phyloP scores from a whole-genome alignment of 83 land plant genomes.

The Picea engelmannii region DNA sequence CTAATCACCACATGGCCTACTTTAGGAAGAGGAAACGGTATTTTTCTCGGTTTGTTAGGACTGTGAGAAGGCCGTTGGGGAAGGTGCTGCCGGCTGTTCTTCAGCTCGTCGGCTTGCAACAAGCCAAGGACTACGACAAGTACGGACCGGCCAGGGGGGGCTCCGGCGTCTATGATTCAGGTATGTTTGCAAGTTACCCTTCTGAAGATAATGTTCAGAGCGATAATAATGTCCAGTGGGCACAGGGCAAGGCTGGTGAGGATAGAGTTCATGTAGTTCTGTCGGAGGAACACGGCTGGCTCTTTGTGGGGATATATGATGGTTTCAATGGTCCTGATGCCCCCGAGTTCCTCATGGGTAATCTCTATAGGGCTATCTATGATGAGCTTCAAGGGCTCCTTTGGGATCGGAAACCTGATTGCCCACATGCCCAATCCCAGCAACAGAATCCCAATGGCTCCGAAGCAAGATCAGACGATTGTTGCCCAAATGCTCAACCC shows the following conservation, averaged over 20 bases:
- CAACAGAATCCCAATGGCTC: neutral
- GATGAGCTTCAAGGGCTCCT: no score
- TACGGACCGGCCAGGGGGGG: slow-evolving; percentile 25
- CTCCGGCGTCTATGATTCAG: slow-evolving; percentile 29
- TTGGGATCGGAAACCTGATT: no score
- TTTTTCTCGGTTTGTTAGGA: slow-evolving; percentile 47
- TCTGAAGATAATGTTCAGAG: slow-evolving; percentile 32
- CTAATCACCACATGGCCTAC: slow-evolving; percentile 9
- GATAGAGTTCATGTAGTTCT: slow-evolving; percentile 81
- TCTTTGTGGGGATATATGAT: slow-evolving; percentile 87
- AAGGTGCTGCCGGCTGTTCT: slow-evolving; percentile 55
- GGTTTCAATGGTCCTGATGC: slow-evolving; percentile 99
- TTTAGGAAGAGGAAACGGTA: slow-evolving; percentile 38
- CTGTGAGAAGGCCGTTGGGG: slow-evolving; percentile 62
- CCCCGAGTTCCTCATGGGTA: slow-evolving; percentile 88
- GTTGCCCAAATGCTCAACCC: neutral
- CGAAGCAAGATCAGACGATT: neutral
- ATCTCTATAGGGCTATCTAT: no score
- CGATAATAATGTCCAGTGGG: no score
- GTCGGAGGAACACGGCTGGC: slow-evolving; percentile 89
- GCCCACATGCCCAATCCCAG: slow-evolving; percentile 1
- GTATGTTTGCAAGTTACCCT: slow-evolving; percentile 16
- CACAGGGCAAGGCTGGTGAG: slow-evolving; percentile 86
- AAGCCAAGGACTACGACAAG: slow-evolving; percentile 26
- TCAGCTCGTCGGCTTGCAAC: slow-evolving; percentile 42